A percentile compares a stretch with the other conserved stretches of the same genome.
Evolutionary conservation across 2,329 filamentous ascomycete species (phyloP).

Genomic region (Aspergillus ustus): DNA sequence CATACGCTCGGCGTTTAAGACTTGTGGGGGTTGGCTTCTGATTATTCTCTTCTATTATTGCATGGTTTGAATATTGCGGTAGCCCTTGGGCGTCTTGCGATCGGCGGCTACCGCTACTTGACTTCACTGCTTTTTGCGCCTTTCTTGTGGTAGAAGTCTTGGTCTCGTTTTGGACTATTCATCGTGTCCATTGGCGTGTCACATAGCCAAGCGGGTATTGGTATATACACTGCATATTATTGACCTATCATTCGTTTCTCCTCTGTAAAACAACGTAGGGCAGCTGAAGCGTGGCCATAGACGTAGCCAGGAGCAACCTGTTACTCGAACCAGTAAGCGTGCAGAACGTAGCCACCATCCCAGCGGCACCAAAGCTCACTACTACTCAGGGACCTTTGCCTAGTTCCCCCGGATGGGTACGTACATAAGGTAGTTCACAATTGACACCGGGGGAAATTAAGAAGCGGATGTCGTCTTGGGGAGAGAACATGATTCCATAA

Average conservation of each 20-base stretch:
- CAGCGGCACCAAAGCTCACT: conserved; percentile 3
- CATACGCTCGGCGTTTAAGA: conserved; percentile 34
- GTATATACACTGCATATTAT: conserved; percentile 27
- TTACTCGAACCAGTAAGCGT: conserved; percentile 21
- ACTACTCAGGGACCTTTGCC: neutral
- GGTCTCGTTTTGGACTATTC: conserved; percentile 14
- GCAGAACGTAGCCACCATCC: conserved; percentile 25
- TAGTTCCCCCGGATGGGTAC: neutral
- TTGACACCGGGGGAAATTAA: neutral
- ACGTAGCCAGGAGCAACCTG: conserved; percentile 12
- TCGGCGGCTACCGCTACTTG: conserved; percentile 10
- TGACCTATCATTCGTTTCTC: conserved; percentile 19
- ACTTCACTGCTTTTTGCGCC: conserved; percentile 17
- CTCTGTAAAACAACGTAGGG: conserved; percentile 6
- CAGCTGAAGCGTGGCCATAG: conserved; percentile 18
- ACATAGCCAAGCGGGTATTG: conserved; percentile 25
- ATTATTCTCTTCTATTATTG: conserved; percentile 15
- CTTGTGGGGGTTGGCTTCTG: conserved; percentile 22
- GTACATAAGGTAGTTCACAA: neutral
- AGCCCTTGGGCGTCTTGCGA: neutral
- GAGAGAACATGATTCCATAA: neutral
- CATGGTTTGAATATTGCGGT: conserved; percentile 14
- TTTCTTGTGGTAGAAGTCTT: conserved; percentile 21
- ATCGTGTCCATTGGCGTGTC: conserved; percentile 23
- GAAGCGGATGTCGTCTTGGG: neutral